Conservation (phyloP, 345 rosid species). For the Acer saccharum region DNA sequence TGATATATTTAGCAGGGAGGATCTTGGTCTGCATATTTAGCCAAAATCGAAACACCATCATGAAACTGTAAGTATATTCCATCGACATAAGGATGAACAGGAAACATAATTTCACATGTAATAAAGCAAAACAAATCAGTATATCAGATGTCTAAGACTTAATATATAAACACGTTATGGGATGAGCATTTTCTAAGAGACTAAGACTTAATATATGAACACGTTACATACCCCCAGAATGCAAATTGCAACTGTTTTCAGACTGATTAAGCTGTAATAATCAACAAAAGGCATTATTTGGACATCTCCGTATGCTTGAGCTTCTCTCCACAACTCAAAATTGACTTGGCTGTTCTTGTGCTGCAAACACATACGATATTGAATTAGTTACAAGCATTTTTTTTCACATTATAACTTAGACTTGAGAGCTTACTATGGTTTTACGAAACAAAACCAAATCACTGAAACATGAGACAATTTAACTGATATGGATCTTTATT, state of each 20-base stretch:
- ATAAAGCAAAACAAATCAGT: background rate
- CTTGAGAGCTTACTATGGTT: background rate
- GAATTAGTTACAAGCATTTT: slow-evolving; percentile 12
- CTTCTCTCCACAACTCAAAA: slow-evolving; percentile 89
- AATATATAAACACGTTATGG: background rate
- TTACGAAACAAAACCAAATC: background rate
- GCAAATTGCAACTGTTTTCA: slow-evolving; percentile 84
- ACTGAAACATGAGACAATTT: background rate
- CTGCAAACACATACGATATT: slow-evolving; percentile 38
- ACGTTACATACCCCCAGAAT: slow-evolving; percentile 68
- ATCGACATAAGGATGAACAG: background rate
- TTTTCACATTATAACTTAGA: background rate
- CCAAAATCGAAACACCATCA: background rate
- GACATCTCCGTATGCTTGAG: slow-evolving; percentile 76
- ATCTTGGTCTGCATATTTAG: slow-evolving; percentile 64
- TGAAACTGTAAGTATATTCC: background rate
- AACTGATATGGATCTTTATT: background rate
- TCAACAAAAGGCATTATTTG: slow-evolving; percentile 95
- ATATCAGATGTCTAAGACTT: background rate
- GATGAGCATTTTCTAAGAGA: background rate
- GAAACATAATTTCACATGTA: background rate
- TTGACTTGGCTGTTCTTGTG: slow-evolving; percentile 71
- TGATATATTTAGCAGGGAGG: slow-evolving; percentile 76
- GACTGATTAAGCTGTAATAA: slow-evolving; percentile 77
- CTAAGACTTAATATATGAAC: background rate